Conservation (phyloP, 73 alveolate genomes). For the Paramecium biaurelia region DNA sequence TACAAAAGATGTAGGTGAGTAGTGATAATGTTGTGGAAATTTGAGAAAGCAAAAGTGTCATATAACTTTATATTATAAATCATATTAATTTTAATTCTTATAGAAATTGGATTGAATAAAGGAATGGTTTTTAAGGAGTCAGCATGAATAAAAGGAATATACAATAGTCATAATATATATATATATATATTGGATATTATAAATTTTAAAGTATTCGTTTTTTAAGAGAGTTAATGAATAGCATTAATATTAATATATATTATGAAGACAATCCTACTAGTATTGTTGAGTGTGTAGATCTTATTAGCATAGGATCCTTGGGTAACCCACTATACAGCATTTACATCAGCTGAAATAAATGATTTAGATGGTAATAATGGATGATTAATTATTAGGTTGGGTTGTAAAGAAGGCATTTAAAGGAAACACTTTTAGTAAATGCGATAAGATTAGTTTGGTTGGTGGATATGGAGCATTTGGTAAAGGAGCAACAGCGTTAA, state of each 20-base stretch:
- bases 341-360: conserved; percentile 14
- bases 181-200: not conserved
- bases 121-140: not conserved
- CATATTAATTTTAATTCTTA: not conserved
- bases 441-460: conserved; percentile 11
- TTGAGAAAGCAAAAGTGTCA: not conserved
- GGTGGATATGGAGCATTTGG: conserved; percentile 54
- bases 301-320: not conserved
- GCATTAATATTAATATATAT: conserved; percentile 25
- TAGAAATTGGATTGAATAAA: not conserved
- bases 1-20: not conserved
- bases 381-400: conserved; percentile 20
- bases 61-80: not conserved
- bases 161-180: not conserved
- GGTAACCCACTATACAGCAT: conserved; percentile 35
- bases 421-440: not conserved
- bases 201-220: conserved; percentile 30
- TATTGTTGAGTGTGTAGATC: not conserved
- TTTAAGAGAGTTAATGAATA: not conserved
- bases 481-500: conserved; percentile 33
- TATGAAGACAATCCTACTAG: not conserved
- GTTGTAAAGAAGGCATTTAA: conserved; percentile 26
- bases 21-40: too few species aligned
- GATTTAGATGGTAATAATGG: conserved; percentile 25
- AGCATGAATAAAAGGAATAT: not conserved